These are phyloP conservation scores for Teunomyces pallodes DNA, from an alignment of 805 yeast genomes.

Conservation along the genomic window DNA sequence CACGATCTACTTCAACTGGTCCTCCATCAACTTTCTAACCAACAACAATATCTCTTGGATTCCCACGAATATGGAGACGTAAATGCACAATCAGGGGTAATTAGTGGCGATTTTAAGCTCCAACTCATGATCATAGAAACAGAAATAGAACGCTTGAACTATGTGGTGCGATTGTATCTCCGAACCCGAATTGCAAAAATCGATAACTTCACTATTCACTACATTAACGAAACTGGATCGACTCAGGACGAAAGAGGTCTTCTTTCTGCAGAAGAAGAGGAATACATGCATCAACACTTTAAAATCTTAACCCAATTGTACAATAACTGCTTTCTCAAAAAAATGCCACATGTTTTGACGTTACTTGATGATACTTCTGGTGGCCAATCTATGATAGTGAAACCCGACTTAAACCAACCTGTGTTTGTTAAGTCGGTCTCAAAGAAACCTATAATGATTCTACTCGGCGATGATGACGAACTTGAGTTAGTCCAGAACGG, in stretches of 20 bases:
- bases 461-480: conserved; percentile 27
- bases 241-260: conserved; percentile 8
- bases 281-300: conserved; percentile 67
- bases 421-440: conserved; percentile 57
- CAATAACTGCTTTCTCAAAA: conserved; percentile 60
- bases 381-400: conserved; percentile 67
- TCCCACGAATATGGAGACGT: conserved; percentile 71
- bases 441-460: conserved; percentile 23
- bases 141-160: conserved; percentile 84
- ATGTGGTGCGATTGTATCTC: conserved; percentile 74
- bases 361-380: conserved; percentile 70
- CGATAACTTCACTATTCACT: conserved; percentile 63
- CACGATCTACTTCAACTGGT: conserved; percentile 56
- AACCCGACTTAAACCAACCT: conserved; percentile 72
- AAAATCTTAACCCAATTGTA: conserved; percentile 63
- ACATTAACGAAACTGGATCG: conserved; percentile 37
- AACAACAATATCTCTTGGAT: conserved; percentile 71
- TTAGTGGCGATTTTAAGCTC: conserved; percentile 47
- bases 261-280: conserved; percentile 47
- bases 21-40: conserved; percentile 57
- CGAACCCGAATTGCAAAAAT: conserved; percentile 75
- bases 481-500: conserved; percentile 54
- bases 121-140: conserved; percentile 84
- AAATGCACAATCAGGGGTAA: conserved; percentile 37
- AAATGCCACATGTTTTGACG: conserved; percentile 67